Evolutionary conservation across 2,329 filamentous ascomycete species (phyloP).

Genomic region (Cladosporium sp.): DNA sequence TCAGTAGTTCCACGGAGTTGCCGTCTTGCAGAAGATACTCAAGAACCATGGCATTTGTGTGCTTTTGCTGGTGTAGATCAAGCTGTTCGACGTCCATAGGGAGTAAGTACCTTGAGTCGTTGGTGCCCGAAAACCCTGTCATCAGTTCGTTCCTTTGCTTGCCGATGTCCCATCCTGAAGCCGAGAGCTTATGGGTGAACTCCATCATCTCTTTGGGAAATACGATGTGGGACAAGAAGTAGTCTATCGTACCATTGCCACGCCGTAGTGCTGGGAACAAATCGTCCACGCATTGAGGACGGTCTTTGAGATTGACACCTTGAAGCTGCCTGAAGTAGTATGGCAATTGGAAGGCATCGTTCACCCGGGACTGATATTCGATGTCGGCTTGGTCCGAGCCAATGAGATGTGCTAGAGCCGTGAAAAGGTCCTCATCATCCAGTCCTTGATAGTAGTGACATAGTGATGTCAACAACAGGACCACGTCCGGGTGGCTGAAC

Average conservation of each 20-base stretch:
- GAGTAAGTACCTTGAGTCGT: conserved; percentile 55
- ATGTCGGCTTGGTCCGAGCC: conserved; percentile 20
- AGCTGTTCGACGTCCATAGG: conserved; percentile 57
- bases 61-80: conserved; percentile 50
- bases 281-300: conserved; percentile 14
- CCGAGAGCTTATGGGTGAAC: conserved; percentile 57
- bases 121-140: conserved; percentile 67
- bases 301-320: conserved; percentile 24
- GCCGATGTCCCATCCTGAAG: conserved; percentile 63
- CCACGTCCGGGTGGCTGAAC: conserved; percentile 62
- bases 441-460: conserved; percentile 62
- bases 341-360: conserved; percentile 15
- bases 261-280: conserved; percentile 42
- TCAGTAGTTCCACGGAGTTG: conserved; percentile 34
- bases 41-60: conserved; percentile 64
- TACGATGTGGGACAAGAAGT: conserved; percentile 59
- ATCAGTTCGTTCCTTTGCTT: conserved; percentile 47
- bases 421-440: conserved; percentile 39
- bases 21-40: conserved; percentile 50
- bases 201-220: conserved; percentile 61
- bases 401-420: conserved; percentile 19
- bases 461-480: conserved; percentile 59
- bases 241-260: conserved; percentile 54
- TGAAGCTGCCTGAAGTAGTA: conserved; percentile 17
- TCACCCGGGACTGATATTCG: conserved; percentile 23